These are phyloP conservation scores for Ogataea thermomethanolica DNA, from an alignment of 805 yeast species.

Conservation along the genomic window DNA sequence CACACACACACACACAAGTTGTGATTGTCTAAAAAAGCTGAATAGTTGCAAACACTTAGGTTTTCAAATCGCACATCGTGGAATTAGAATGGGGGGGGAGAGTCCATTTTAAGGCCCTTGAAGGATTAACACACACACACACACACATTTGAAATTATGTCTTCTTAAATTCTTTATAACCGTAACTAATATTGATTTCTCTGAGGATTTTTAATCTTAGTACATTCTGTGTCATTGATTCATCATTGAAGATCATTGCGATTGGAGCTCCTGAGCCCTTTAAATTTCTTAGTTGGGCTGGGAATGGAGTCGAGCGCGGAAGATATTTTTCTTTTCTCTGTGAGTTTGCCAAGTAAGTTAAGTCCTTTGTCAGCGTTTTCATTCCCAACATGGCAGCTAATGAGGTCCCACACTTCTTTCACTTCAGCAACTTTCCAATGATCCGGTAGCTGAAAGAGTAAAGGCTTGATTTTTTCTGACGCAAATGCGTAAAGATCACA, in stretches of 20 bases:
- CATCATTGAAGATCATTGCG: slow-evolving; percentile 10
- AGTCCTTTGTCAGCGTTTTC: slow-evolving; percentile 12
- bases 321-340: slow-evolving; percentile 14
- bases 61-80: slow-evolving; percentile 8
- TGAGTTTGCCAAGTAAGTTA: neutral
- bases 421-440: slow-evolving; percentile 12
- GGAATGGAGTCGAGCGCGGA: slow-evolving; percentile 3
- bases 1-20: slow-evolving; percentile 17
- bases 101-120: slow-evolving; percentile 14
- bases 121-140: slow-evolving; percentile 6
- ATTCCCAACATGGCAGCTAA: slow-evolving; percentile 15
- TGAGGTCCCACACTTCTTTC: slow-evolving; percentile 20
- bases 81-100: slow-evolving; percentile 22
- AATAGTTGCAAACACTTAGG: neutral
- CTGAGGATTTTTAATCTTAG: too few species aligned
- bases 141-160: slow-evolving; percentile 3
- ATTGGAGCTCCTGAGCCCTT: slow-evolving; percentile 20
- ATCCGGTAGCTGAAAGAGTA: slow-evolving; percentile 6
- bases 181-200: neutral
- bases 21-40: neutral
- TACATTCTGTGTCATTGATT: too few species aligned
- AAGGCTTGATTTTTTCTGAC: slow-evolving; percentile 11
- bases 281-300: slow-evolving; percentile 12
- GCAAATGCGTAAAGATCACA: slow-evolving; percentile 8
- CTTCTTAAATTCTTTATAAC: too few species aligned